Base-by-base conservation (phyloP, 495 filamentous ascomycete genomes). In the Podospora didyma region DNA sequence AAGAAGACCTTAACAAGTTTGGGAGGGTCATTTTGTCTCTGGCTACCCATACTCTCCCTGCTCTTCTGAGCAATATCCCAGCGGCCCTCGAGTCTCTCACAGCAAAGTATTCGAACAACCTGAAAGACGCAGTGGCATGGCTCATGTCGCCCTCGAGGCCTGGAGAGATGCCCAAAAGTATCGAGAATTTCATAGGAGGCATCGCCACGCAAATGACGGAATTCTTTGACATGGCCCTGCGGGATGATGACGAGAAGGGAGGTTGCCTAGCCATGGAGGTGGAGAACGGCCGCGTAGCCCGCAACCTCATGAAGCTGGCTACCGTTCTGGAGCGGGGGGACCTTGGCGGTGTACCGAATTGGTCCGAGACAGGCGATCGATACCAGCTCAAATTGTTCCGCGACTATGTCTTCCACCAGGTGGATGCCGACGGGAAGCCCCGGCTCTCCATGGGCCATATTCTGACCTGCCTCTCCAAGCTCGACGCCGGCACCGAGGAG, bases 331-430 rank as follows among this genome's bases (percentile, higher is more conserved):
- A 97, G 64, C 86, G 94, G 4, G 90, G 89, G 2, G 93, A 97
- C 64, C 86, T 86, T 53, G 88, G 89, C 21, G 79, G 83, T 23
- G 83, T 89, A 50, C 75, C 75, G 17, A 80, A 83, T 49, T 97
- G 92, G 92, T 87, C 89, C 14, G 92, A 96, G 69, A 92, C 83
- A 20, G 92, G 91, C 2, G 89, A 96, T 59, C 82, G 92, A n/a
- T 96, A 95, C 66, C 86, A 85, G 62, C 73, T 97, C 52, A 95
- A 95, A 72, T 79, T 98, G 31, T 97, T 97, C 78, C 85, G 94
- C 44, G 95, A 98, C 70, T 97, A 95, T 57, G 88, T 97, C 50
- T 98, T 97, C 72, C 94, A 98, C 69, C 90, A 93, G 54, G 90
- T 96, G 22, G 90, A 97, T 62, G 79, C 83, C 23, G 80, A 89